Base-by-base conservation (phyloP, 169 alveolate species). In the Theileria equi region DNA sequence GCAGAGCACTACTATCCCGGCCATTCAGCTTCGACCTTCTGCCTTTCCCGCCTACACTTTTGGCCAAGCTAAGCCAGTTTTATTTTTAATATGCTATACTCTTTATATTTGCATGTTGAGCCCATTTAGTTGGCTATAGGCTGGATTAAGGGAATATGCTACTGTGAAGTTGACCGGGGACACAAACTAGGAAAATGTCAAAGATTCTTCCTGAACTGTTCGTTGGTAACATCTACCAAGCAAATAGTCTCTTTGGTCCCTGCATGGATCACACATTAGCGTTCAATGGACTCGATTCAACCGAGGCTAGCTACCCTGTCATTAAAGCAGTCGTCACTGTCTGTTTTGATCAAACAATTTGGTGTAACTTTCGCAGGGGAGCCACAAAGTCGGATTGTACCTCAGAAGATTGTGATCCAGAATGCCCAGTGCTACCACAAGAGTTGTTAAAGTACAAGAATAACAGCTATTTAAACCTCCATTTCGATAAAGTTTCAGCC, bases 301-400 rank as follows among this genome's bases (percentile, higher is more conserved):
- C n/a, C 54, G 40, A 52, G 25, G 26, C 54, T 66, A 26, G 28
- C 21, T 28, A 59, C 17, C 28, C 28, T 19, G 28, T 38, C 6
- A 44, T 31, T 29, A 28, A 16, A 38, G 84, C 69, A 32, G 79
- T 74, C 38, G 47, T 74, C 10, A 36, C 86, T 4, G 86, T 52
- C 5, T 77, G 86, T 48, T 50, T 26, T 35, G 80, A 66, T 32
- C 63, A 45, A 8, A 80, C 86, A 16, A 10, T 43, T 16, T 77
- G 86, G 86, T 77, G 86, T 40, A 19, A 11, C 13, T 8, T 16
- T n/a, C 32, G 16, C 40, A 28, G 34, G 41, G 31, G 45, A 2
- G 29, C 40, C 29, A 16, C n/a, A 47, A 34, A 17, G n/a, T 34
- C 10, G 41, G 34, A 28, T n/a, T 38, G 28, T 41, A 31, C 2